These are phyloP conservation scores for Pyrenula massariospora DNA, from an alignment of 495 filamentous ascomycete species.

Conservation along the genomic window DNA sequence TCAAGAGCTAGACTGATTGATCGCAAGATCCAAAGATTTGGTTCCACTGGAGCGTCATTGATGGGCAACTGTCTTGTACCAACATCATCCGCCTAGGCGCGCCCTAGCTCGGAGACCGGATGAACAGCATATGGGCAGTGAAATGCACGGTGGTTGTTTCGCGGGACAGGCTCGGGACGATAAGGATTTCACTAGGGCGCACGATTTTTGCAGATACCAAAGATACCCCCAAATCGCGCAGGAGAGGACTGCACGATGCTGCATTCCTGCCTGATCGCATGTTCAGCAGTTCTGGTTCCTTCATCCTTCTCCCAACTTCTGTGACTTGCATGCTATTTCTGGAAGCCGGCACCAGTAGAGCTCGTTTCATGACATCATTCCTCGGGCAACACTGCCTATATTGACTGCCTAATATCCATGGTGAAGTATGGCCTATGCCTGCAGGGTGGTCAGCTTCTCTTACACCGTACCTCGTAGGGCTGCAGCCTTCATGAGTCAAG, in stretches of 20 bases:
- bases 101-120: neutral
- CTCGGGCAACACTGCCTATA: constrained; percentile 1
- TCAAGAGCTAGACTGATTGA: neutral
- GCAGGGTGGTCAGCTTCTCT: neutral
- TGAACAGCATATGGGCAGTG: neutral
- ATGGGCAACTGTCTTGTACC: neutral
- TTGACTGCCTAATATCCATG: neutral
- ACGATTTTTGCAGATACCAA: neutral
- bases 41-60: neutral
- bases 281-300: neutral
- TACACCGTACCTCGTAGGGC: neutral
- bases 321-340: neutral
- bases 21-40: neutral
- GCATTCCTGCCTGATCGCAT: neutral
- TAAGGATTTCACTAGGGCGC: neutral
- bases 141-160: neutral
- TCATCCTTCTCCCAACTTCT: neutral
- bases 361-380: neutral
- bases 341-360: neutral
- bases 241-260: neutral
- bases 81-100: neutral
- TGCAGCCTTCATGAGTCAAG: neutral
- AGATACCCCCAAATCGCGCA: neutral
- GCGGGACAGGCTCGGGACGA: neutral
- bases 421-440: too few species aligned